Conservation (phyloP, 352 stramenopile species). For the Globisporangium nagaii region DNA sequence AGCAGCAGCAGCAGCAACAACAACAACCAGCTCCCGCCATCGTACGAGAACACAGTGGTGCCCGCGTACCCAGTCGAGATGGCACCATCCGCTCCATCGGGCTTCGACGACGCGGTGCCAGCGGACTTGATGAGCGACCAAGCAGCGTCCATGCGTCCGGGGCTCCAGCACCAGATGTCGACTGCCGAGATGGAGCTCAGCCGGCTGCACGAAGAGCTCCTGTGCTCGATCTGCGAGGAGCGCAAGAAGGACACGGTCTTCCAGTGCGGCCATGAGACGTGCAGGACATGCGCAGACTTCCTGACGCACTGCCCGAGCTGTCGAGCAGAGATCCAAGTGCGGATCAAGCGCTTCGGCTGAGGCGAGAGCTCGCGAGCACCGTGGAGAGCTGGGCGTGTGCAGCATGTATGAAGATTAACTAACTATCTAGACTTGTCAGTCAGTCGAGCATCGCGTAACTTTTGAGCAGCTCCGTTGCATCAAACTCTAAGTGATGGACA, state of each 20-base stretch:
- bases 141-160: background rate
- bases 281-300: slow-evolving; percentile 38
- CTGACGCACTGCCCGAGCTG: slow-evolving; percentile 68
- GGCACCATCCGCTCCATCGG: slow-evolving; percentile 9
- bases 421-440: too few relatives aligned
- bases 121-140: background rate
- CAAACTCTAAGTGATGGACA: too few relatives aligned
- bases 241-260: slow-evolving; percentile 75
- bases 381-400: too few relatives aligned
- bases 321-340: slow-evolving; percentile 63
- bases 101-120: slow-evolving; percentile 1
- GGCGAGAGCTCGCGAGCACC: background rate
- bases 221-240: slow-evolving; percentile 77
- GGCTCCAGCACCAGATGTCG: slow-evolving; percentile 31
- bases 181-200: slow-evolving; percentile 51
- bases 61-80: slow-evolving; percentile 1
- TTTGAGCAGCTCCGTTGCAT: too few relatives aligned
- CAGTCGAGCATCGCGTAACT: background rate
- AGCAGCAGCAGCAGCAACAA: slow-evolving; percentile 15
- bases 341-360: slow-evolving; percentile 65
- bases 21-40: background rate
- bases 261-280: slow-evolving; percentile 83
- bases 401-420: too few relatives aligned
- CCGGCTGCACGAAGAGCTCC: slow-evolving; percentile 52
- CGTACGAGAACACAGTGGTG: background rate